phyloP scores from a whole-genome alignment of 2,329 filamentous ascomycete species.

The Ophiostoma pallidulum region DNA sequence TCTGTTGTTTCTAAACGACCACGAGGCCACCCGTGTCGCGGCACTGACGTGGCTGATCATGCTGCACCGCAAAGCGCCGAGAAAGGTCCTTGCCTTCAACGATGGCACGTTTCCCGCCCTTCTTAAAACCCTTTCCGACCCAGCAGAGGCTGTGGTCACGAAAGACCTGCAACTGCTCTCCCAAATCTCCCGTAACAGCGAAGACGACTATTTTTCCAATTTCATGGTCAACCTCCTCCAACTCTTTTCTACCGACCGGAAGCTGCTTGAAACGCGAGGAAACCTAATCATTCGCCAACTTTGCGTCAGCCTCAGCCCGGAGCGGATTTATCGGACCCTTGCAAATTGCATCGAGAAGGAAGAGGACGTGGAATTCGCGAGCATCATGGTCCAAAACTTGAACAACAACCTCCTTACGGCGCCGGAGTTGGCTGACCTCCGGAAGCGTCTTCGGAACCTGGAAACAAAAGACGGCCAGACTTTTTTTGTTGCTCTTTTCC shows the following conservation, averaged over 20 bases:
- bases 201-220: constrained; percentile 93
- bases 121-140: constrained; percentile 91
- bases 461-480: constrained; percentile 91
- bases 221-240: constrained; percentile 97
- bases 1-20: constrained; percentile 87
- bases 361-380: constrained; percentile 96
- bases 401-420: constrained; percentile 99
- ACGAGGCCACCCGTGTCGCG: constrained; percentile 89
- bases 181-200: constrained; percentile 91
- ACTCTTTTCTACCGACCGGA: constrained; percentile 88
- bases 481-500: constrained; percentile 88
- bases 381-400: constrained; percentile 98
- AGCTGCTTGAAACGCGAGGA: constrained; percentile 80
- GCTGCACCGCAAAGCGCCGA: constrained; percentile 89
- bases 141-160: constrained; percentile 89
- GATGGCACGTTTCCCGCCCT: constrained; percentile 94
- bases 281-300: constrained; percentile 95
- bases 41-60: constrained; percentile 95
- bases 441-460: constrained; percentile 80
- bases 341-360: constrained; percentile 97
- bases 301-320: constrained; percentile 84
- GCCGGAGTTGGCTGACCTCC: constrained; percentile 81
- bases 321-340: constrained; percentile 89
- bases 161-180: constrained; percentile 88
- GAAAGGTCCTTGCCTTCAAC: constrained; percentile 89